A percentile compares a stretch with the other conserved stretches of the same genome.
Evolutionary conservation across 805 yeast species (phyloP).

Genomic region (Lipomyces anomalus): DNA sequence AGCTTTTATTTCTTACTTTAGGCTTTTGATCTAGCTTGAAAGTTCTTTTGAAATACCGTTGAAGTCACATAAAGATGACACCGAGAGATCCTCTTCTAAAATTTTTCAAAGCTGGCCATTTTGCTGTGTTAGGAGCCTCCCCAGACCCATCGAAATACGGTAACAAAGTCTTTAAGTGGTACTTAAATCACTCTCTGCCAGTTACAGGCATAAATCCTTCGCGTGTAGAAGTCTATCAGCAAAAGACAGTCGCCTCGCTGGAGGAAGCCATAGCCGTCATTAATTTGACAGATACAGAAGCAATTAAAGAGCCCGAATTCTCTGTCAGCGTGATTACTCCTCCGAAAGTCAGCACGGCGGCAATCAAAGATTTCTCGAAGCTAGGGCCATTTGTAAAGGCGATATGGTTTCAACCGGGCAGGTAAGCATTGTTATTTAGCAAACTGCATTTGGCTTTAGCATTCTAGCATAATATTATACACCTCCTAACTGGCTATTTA

Average conservation of each 20-base stretch:
- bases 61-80: too few species aligned
- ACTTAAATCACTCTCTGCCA: conserved; percentile 48
- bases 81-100: conserved; percentile 23
- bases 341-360: conserved; percentile 50
- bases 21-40: too few species aligned
- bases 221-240: neutral
- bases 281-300: neutral
- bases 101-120: conserved; percentile 50
- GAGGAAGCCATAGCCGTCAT: neutral
- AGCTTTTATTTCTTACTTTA: too few species aligned
- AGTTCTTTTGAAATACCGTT: too few species aligned
- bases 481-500: conserved; percentile 25
- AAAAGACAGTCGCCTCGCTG: neutral
- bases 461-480: too few species aligned
- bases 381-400: conserved; percentile 41
- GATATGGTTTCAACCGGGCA: conserved; percentile 81
- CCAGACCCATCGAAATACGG: conserved; percentile 61
- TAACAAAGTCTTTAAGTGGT: conserved; percentile 64
- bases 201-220: conserved; percentile 63
- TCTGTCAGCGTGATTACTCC: conserved; percentile 71
- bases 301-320: conserved; percentile 39
- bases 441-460: too few species aligned
- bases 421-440: neutral
- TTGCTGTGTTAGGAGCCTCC: conserved; percentile 70
- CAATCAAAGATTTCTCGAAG: conserved; percentile 38